phyloP scores from a whole-genome alignment of 148 eudicot genomes.

The Cornus florida region DNA sequence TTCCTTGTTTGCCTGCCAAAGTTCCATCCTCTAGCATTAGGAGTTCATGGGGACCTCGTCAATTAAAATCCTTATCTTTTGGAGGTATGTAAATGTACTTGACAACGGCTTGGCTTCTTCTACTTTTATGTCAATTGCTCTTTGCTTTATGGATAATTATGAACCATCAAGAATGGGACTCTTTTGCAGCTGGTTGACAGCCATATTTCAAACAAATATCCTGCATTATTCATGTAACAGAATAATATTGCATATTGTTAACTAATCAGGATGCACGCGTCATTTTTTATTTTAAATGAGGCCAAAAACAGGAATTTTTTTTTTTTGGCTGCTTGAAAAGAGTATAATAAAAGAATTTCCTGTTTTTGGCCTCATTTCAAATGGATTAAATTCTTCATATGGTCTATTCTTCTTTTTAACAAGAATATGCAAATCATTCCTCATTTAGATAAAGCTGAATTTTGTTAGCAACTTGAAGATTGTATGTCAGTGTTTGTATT shows the following conservation, averaged over 20 bases:
- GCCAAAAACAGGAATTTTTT: too few species aligned
- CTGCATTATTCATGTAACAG: background rate
- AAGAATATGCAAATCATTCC: background rate
- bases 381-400: background rate
- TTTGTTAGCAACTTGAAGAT: too few species aligned
- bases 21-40: constrained; percentile 5
- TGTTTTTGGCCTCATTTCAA: background rate
- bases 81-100: constrained; percentile 19
- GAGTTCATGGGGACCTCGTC: constrained; percentile 15
- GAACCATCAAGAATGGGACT: background rate
- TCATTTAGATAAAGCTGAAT: background rate
- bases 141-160: background rate
- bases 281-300: background rate
- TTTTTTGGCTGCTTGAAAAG: background rate
- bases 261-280: background rate
- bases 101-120: background rate
- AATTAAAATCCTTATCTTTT: constrained; percentile 4
- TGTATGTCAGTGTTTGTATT: background rate
- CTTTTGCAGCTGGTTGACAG: background rate
- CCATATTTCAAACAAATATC: background rate
- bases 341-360: background rate
- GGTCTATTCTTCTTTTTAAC: background rate
- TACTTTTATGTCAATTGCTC: background rate
- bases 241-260: background rate
- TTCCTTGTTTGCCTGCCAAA: background rate